Evolutionary conservation across 495 filamentous ascomycete genomes (phyloP).

Genomic region (Penicillium pulvis): DNA sequence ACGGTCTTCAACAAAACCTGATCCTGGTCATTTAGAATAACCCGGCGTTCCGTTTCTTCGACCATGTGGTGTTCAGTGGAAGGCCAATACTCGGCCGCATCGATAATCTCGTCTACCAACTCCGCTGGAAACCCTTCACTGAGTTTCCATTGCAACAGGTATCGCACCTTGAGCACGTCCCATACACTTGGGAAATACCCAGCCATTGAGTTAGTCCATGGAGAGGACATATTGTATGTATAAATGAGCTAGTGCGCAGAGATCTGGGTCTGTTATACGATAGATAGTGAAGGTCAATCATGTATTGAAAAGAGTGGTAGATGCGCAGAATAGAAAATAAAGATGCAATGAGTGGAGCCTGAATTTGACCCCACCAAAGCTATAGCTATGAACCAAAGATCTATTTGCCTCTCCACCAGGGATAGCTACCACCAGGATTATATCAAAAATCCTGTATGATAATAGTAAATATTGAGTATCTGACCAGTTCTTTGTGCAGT

Average conservation of each 20-base stretch:
- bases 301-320: neutral
- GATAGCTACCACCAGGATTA: neutral
- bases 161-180: conserved; percentile 41
- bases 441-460: neutral
- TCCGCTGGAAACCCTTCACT: conserved; percentile 56
- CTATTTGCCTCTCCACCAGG: neutral
- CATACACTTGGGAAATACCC: conserved; percentile 28
- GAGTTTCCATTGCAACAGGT: conserved; percentile 43
- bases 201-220: neutral
- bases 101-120: conserved; percentile 66
- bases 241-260: neutral
- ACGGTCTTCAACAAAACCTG: conserved; percentile 40
- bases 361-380: conserved; percentile 2
- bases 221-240: neutral
- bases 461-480: too few species aligned
- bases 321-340: neutral
- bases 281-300: neutral
- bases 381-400: neutral
- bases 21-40: conserved; percentile 41
- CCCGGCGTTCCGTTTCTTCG: conserved; percentile 10
- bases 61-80: conserved; percentile 37
- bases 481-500: neutral
- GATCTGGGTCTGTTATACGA: neutral
- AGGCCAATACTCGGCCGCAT: conserved; percentile 73
- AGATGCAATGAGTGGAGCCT: neutral